Base-by-base conservation (phyloP, 1,139 yeast species). In the Petasospora fabianii region DNA sequence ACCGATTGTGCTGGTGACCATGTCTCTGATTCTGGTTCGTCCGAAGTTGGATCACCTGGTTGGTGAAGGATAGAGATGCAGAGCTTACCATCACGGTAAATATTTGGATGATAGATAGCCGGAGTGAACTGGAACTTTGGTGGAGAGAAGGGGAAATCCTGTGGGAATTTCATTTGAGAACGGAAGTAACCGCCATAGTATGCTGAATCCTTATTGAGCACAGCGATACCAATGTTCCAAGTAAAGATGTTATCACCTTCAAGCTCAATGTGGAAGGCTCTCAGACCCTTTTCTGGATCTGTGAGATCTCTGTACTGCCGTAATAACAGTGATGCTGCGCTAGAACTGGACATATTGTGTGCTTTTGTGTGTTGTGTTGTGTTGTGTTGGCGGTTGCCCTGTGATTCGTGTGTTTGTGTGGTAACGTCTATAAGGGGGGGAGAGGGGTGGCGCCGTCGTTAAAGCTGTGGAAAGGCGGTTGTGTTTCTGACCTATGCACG, bases 1-100 rank as follows among this genome's bases (percentile, higher is more conserved):
- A 87, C 97, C 12, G 95, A 83, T 65, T 90, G 97, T 3, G 95
- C 97, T 0, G 97, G 97, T 31, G 92, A 79, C 97, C 97, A 90
- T 18, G 90, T 84, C 61, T 84, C 97, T 44, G 83, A 81, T 54
- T 87, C 96, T 5, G 90, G 95, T 60, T 88, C 96, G 52, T 87
- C 96, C 31, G 85, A 75, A 38, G 92, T 83, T 26, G 86, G 84
- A 58, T 86, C 95, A 17, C 96, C 96, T 17, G 86, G 80, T 55
- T 84, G 87, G 62, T 90, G 97, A 48, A 90, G 71, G 52, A 90
- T 90, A 39, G 96, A 86, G 49, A 90, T 88, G 69, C 97, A 90
- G 42, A 90, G 74, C 53, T 95, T 70, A 24, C 97, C 97, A 62
- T 90, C 97, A 49, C 87, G 75, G 65, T 90, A 90, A 43, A 90